Evolutionary conservation across 495 filamentous ascomycete genomes (phyloP), one percentile per base, ranked within the genome.

Genomic region (Aspergillus baeticus): DNA sequence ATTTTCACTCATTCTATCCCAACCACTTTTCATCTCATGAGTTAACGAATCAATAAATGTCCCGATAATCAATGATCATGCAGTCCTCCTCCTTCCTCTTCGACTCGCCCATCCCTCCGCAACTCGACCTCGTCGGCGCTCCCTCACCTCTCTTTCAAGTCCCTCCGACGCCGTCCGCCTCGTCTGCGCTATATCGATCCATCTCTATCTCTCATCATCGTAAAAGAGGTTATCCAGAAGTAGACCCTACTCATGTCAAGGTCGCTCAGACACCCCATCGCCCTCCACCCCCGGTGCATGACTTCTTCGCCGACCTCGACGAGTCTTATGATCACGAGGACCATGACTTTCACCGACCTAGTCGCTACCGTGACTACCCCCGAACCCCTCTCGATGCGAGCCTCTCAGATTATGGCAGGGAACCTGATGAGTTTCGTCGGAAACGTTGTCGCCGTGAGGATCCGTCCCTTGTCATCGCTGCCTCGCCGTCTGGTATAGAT

Each of bases 71-170:
- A 58, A 60, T 58, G 36, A 74, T 77, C 44, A 78, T 83, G 72
- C 76, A 77, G 36, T 72, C 64, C 46, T 59, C 71, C 17, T 71
- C 73, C 44, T 79, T 82, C 60, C 71, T 78, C 52, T 70, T 80
- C 49, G 81, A 86, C 50, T 62, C 73, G 29, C 67, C 75, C 20
- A 71, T 81, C n/a, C 72, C 78, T 48, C 78, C 73, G 20, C 77
- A 73, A 69, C 73, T 73, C 66, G 85, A 81, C 72, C 80, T 63
- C 68, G 81, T 67, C 34, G 81, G 75, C 52, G 72, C 79, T 23
- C 77, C 74, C 56, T 82, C 81, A 5, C 79, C 82, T 52, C 70
- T 92, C 62, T 92, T 91, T 66, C 87, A 84, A 55, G 81, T 87
- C 2, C 88, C 89, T 5, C 68, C 73, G n/a, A 83, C 87, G 14